Evolutionary conservation across 192 early-diverging fungal genomes (phyloP).

Genomic region (Dispira parvispora): DNA sequence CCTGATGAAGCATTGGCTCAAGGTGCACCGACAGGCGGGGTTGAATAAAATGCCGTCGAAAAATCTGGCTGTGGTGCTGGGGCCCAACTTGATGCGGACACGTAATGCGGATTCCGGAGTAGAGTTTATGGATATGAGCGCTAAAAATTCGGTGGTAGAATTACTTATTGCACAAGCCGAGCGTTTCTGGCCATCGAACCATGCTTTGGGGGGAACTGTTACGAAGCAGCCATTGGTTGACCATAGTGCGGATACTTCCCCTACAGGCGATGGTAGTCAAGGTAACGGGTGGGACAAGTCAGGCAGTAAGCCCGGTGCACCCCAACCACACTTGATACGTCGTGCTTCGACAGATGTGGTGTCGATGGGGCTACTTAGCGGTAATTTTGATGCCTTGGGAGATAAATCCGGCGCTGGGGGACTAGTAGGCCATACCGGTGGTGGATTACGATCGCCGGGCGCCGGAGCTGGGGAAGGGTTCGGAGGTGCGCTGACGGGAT

Average conservation of each 20-base stretch:
- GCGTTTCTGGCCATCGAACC: constrained; percentile 19
- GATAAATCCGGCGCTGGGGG: too few relatives aligned
- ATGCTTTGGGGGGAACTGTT: background rate
- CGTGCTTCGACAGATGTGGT: constrained; percentile 10
- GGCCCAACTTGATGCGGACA: constrained; percentile 63
- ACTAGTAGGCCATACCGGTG: too few relatives aligned
- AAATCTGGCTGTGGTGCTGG: constrained; percentile 91
- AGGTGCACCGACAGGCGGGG: constrained; percentile 34
- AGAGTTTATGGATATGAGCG: constrained; percentile 57
- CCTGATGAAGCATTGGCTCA: constrained; percentile 45
- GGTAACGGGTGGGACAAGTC: background rate
- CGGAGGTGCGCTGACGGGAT: background rate
- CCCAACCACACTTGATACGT: background rate
- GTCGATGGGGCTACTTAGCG: constrained; percentile 1
- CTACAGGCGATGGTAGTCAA: too few relatives aligned
- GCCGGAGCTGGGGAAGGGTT: background rate
- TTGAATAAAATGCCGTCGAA: constrained; percentile 83
- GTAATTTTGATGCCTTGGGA: too few relatives aligned
- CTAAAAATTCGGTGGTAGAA: constrained; percentile 52
- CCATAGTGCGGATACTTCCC: too few relatives aligned
- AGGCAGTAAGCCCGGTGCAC: background rate
- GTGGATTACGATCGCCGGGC: background rate
- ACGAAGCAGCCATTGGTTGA: background rate
- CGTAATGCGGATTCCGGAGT: constrained; percentile 28
- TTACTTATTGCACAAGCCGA: constrained; percentile 44